Percentiles rank a stretch among this genome's conserved stretches.
phyloP scores from a whole-genome alignment of 192 early-diverging fungal species.

The Umbelopsis isabellina region DNA sequence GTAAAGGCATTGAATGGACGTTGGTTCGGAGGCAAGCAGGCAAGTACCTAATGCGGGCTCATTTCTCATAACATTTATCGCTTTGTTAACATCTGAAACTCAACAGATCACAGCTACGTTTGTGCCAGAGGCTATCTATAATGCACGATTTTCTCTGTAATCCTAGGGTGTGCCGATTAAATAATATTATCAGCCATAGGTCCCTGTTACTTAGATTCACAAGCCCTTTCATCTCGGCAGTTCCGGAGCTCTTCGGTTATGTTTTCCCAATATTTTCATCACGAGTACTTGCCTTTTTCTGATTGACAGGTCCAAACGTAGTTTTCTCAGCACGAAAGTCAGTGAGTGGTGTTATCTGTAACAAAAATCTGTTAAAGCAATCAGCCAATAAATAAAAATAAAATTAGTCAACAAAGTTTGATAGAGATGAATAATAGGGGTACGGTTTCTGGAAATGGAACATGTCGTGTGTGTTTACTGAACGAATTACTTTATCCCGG shows the following conservation, averaged over 20 bases:
- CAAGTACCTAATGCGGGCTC: background rate
- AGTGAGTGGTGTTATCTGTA: conserved; percentile 16
- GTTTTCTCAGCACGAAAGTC: background rate
- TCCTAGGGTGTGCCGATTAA: background rate
- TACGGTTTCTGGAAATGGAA: no score
- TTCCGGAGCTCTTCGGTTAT: background rate
- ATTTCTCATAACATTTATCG: conserved; percentile 1
- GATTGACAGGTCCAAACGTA: background rate
- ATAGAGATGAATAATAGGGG: no score
- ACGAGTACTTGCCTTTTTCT: no score
- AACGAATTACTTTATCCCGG: no score
- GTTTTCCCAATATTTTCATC: background rate
- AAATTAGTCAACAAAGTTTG: no score
- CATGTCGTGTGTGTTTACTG: no score
- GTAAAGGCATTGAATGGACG: conserved; percentile 75
- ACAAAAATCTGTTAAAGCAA: no score
- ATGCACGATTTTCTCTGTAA: conserved; percentile 43
- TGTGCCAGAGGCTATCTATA: conserved; percentile 37
- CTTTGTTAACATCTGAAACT: background rate
- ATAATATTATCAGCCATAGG: background rate
- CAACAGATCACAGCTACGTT: conserved; percentile 35
- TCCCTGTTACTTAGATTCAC: background rate
- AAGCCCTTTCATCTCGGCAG: no score
- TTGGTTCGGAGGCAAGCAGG: conserved; percentile 89
- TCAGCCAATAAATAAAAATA: no score